These are phyloP conservation scores for Candida odintsovae DNA, from an alignment of 805 yeast genomes.

Conservation along the genomic window DNA sequence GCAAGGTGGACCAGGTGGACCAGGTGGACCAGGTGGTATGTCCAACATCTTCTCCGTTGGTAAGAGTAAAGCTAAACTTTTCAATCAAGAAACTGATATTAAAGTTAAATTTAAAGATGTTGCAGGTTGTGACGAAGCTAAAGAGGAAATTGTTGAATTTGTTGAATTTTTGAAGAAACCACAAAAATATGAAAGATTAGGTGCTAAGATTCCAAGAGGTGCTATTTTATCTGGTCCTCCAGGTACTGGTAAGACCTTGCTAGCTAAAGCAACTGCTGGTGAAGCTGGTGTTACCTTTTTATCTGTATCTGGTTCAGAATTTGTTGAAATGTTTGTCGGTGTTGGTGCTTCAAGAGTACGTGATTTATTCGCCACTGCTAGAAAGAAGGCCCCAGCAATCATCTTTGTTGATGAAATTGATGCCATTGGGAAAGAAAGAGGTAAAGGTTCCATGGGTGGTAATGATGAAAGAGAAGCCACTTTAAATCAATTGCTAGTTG, in stretches of 20 bases:
- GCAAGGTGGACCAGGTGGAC: constrained; percentile 34
- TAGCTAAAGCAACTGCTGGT: constrained; percentile 98
- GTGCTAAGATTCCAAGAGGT: constrained; percentile 98
- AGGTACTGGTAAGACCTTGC: constrained; percentile 96
- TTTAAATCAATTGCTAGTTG: constrained; percentile 89
- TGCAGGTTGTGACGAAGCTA: constrained; percentile 96
- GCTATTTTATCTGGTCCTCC: constrained; percentile 98
- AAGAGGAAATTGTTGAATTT: constrained; percentile 96
- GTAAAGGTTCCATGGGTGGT: constrained; percentile 66
- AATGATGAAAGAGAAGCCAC: constrained; percentile 98
- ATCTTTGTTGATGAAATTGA: constrained; percentile 98
- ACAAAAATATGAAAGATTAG: constrained; percentile 80
- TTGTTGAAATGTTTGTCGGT: constrained; percentile 98
- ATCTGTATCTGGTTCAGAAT: constrained; percentile 95
- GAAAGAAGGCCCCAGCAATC: constrained; percentile 91
- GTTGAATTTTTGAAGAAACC: constrained; percentile 92
- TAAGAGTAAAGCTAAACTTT: constrained; percentile 83
- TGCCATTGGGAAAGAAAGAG: constrained; percentile 95
- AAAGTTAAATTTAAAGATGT: constrained; percentile 89
- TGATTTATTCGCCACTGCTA: constrained; percentile 86
- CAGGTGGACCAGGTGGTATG: constrained; percentile 41
- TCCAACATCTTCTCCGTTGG: constrained; percentile 89
- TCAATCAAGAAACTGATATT: constrained; percentile 88
- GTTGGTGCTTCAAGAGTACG: constrained; percentile 98
- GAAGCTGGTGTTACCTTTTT: constrained; percentile 98